Base-by-base conservation (phyloP, 2,329 filamentous ascomycete genomes). In the Aspergillus pseudoglaucus region DNA sequence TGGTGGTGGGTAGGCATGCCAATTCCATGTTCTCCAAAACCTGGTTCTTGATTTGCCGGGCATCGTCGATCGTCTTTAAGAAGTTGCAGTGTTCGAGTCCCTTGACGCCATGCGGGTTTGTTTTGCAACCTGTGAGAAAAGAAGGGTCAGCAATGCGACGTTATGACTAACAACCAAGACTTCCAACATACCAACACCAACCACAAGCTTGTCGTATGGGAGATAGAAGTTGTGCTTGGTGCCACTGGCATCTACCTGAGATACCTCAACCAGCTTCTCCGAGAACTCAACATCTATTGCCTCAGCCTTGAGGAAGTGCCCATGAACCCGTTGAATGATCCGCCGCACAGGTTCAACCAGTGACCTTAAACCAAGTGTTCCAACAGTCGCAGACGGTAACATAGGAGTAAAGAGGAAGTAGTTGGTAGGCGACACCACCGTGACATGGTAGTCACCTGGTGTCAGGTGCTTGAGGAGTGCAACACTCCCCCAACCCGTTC, bases 341-440 rank as follows among this genome's bases (percentile, higher is more conserved):
- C 88, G 82, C 52, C 93, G 82, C 52, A 98, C 88, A 0, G 93
- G 93, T 68, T 98, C 93, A 37, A 96, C 89, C 49, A 98, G 75
- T 44, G 90, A 95, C 55, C 91, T 80, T 60, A 97, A 75, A 63
- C 95, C 91, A 27, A 98, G 75, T 0, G 93, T 98, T 10, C 94
- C 94, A 5, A 98, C 93, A 0, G 94, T 98, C 6, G 93, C 94
- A 30, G 90, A 95, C 1, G 93, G 93, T 39, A 98, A 77, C 90
- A 98, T 97, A 0, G 93, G 93, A 2, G 93, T 98, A 69, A 98
- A 98, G 27, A 98, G 74, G 72, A 98, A 98, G 72, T 97, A 95
- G 62, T 97, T 97, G 32, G 87, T 87, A 0, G 93, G 91, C 10
- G 90, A 95, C 39, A 98, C 85, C 35, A 98, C 86, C 4, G 91